Base-by-base conservation (phyloP, 1,139 yeast species). In the Arxiozyma slooffiae region DNA sequence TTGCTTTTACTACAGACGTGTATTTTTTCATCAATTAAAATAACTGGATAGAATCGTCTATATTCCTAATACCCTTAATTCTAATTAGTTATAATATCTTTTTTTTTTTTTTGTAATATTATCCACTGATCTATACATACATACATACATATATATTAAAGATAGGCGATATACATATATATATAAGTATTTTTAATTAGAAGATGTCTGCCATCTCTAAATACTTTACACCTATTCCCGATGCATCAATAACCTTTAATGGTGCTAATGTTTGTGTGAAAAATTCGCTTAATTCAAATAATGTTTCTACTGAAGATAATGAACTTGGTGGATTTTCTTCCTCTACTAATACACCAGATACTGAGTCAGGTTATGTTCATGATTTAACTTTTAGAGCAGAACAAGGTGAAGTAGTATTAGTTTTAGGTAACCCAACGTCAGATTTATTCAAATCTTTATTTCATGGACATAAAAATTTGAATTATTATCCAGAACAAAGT, bases 401-500 rank as follows among this genome's bases (percentile, higher is more conserved):
- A 57, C 62, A 47, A 58, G 62, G 58, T 60, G 71, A 56, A 58
- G 57, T 57, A 59, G 66, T 48, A 48, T 45, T 52, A 55, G 59
- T 50, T 22, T 53, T 53, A 60, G 71, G 55, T 50, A 53, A 54
- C 5, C 58, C 61, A 36, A 51, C 62, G 11, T 61, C 63, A 3
- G 55, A 51, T 16, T 50, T 60, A 22, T 58, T 60, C 46, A 53
- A 56, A 41, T 49, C 60, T 9, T 44, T 59, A 18, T 58, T 58
- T 36, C 57, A 53, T 42, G 57, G 56, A 36, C 53, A 56, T 47
- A 52, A 54, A 26, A 57, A 60, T 48, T 56, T 65, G 37, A 67
- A 63, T 46, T 71, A 69, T 51, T 64, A 44, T 61, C 73, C 48
- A 61, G 61, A 26, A 63, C 67, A 56, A 54, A 60, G 57, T 39